Percentiles rank a stretch among this genome's conserved stretches.
Evolutionary conservation across 306 rosid species (phyloP).

Genomic region (Luffa aegyptiaca): DNA sequence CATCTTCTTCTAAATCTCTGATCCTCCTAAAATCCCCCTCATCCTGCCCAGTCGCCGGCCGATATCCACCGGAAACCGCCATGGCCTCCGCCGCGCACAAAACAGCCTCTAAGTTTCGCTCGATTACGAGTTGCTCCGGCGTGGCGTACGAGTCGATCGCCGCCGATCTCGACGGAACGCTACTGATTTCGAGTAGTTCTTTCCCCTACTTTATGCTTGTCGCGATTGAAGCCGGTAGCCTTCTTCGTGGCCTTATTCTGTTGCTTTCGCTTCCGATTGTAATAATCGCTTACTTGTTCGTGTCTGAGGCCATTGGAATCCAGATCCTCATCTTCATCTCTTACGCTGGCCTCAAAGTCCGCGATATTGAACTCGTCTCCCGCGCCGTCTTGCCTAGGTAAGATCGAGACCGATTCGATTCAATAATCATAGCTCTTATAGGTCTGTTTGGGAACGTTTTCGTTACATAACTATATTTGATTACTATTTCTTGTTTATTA

Average conservation of each 20-base stretch:
- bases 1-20: neutral
- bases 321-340: constrained; percentile 92
- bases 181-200: constrained; percentile 63
- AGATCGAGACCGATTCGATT: neutral
- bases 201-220: constrained; percentile 93
- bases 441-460: neutral
- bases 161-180: constrained; percentile 92
- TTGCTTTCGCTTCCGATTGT: constrained; percentile 75
- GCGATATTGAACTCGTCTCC: constrained; percentile 85
- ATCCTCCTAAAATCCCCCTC: neutral
- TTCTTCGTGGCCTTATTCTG: constrained; percentile 73
- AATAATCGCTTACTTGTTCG: constrained; percentile 66
- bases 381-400: constrained; percentile 90
- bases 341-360: constrained; percentile 79
- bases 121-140: constrained; percentile 35
- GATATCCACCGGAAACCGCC: neutral
- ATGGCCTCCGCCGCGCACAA: constrained; percentile 27
- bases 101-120: constrained; percentile 34
- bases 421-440: neutral
- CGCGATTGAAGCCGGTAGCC: constrained; percentile 94
- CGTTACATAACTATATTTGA: too few species aligned
- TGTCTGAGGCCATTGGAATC: constrained; percentile 85
- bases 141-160: constrained; percentile 51
- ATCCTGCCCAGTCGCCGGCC: neutral
- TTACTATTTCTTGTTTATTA: too few species aligned